Base-by-base conservation (phyloP, 768 basidiomycete species). In the Mycena pura region DNA sequence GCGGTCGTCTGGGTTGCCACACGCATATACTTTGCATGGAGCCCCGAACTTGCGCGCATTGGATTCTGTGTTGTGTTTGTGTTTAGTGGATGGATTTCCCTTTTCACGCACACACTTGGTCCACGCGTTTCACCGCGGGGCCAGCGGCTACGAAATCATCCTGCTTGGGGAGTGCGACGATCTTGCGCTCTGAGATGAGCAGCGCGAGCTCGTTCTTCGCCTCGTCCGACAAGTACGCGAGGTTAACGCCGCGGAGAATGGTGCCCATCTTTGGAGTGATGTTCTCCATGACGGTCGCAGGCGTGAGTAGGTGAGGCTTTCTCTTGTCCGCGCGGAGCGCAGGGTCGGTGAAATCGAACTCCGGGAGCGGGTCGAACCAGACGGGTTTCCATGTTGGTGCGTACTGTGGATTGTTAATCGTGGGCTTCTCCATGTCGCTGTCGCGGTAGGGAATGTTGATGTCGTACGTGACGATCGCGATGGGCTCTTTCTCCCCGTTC, bases 121-220 rank as follows among this genome's bases (percentile, higher is more conserved):
- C n/a, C n/a, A n/a, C n/a, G n/a, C n/a, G n/a, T n/a, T n/a, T n/a
- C n/a, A n/a, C n/a, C n/a, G 19, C 64, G 3, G 59, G 67, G 19
- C 67, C 64, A 27, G 63, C 49, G 21, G 63, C 65, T 29, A 66
- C 43, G 39, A 68, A 66, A 14, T 65, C n/a, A n/a, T n/a, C 58
- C 41, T 68, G 67, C 8, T 62, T 62, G 2, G 65, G 68, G 24
- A 66, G 62, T 36, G 49, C 67, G 5, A 68, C 67, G 22, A 68
- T 60, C 49, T 66, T 68, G 32, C 64, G 61, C 45, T 68, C 57
- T n/a, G 52, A 51, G 11, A 68, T 60, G 19, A 68, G 47, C 9
- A 69, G 59, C 1, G 68, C 65, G 6, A 69, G 63, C 31, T 69
- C 68, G 49, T 66, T 63, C 39, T 66, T 68, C 9, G 56, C 68